These are phyloP conservation scores for Salix arbutifolia DNA, from an alignment of 345 rosid species.

Conservation along the genomic window DNA sequence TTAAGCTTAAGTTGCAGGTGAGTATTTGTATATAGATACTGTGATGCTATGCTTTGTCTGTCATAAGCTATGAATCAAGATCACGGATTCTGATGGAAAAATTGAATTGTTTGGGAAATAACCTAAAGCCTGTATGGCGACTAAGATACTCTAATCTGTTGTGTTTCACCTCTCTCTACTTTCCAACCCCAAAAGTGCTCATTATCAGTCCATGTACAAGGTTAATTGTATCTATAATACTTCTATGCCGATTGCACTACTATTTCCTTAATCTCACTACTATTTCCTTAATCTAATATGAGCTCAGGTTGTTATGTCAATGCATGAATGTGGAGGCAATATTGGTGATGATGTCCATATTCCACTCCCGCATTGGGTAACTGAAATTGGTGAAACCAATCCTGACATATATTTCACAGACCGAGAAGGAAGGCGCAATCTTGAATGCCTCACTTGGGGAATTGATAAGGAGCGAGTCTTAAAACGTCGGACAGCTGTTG, in stretches of 20 bases:
- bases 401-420: conserved; percentile 93
- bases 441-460: conserved; percentile 99
- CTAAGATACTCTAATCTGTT: too few relatives aligned
- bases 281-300: neutral
- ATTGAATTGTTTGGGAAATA: too few relatives aligned
- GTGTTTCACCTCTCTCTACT: neutral
- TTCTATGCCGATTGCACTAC: neutral
- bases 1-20: conserved; percentile 85
- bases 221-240: neutral
- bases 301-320: conserved; percentile 85
- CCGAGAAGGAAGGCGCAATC: conserved; percentile 90
- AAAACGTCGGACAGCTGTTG: conserved; percentile 88
- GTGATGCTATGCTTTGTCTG: neutral
- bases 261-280: neutral
- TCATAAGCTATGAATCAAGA: neutral
- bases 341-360: conserved; percentile 95
- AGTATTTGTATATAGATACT: conserved; percentile 1
- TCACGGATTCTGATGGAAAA: too few relatives aligned
- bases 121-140: too few relatives aligned
- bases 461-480: conserved; percentile 85
- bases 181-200: neutral
- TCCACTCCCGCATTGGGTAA: conserved; percentile 96
- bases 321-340: conserved; percentile 98
- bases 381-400: conserved; percentile 84
- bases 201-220: neutral